Percentiles rank a stretch among this genome's conserved stretches.
Conservation (phyloP, 2,329 filamentous ascomycete species). For the Mycosphaerella sp. region DNA sequence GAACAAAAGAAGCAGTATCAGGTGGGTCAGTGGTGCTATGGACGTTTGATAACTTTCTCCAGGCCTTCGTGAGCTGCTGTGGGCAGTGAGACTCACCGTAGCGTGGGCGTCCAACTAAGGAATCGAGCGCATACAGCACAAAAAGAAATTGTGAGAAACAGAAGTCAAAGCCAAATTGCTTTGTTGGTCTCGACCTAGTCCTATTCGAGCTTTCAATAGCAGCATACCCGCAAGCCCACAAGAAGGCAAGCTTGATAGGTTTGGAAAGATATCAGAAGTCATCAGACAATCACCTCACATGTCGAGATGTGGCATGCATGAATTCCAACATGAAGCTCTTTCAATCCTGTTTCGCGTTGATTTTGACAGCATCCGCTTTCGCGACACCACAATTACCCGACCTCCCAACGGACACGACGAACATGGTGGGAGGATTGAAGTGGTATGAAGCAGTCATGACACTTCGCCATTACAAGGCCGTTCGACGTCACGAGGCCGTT, state of each 20-base stretch:
- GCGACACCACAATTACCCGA: constrained; percentile 2
- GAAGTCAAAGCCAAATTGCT: not conserved
- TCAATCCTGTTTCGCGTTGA: not conserved
- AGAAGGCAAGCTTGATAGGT: not conserved
- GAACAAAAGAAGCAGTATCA: constrained; percentile 19
- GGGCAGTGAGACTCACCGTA: not conserved
- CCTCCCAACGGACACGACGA: constrained; percentile 1
- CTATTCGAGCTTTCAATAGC: constrained; percentile 3
- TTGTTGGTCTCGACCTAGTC: constrained; percentile 2
- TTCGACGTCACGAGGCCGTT: not conserved
- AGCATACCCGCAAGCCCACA: not conserved
- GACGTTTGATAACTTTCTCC: constrained; percentile 10
- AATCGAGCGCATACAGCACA: too few species aligned
- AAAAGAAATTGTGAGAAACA: too few species aligned
- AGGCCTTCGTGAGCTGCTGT: not conserved
- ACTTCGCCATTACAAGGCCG: not conserved
- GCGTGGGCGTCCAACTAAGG: too few species aligned
- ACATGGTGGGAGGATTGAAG: constrained; percentile 2
- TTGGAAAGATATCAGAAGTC: not conserved
- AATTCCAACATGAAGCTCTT: not conserved
- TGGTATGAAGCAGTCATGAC: not conserved
- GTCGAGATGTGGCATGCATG: not conserved
- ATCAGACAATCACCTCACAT: not conserved
- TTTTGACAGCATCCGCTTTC: not conserved
- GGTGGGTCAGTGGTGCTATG: constrained; percentile 23